phyloP scores from a whole-genome alignment of 75 land plant species.

The Adiantum capillusveneris region DNA sequence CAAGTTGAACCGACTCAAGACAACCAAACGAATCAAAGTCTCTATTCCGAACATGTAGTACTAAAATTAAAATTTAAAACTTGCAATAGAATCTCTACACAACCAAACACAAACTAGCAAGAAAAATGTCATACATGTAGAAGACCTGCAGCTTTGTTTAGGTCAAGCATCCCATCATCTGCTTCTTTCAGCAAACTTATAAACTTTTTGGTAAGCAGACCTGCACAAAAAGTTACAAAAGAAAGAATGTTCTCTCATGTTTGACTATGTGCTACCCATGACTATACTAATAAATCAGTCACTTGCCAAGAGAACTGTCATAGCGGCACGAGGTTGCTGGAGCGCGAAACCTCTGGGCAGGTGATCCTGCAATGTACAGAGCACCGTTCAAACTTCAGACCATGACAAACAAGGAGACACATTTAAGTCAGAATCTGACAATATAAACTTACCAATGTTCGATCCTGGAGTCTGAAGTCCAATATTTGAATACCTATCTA shows the following conservation, averaged over 20 bases:
- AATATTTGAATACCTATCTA: conserved; percentile 10
- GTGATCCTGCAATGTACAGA: conserved; percentile 21
- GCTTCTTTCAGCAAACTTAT: conserved; percentile 61
- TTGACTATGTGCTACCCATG: neutral
- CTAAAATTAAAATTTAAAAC: no score
- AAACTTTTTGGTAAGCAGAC: conserved; percentile 83
- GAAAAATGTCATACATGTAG: conserved; percentile 49
- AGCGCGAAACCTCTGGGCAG: conserved; percentile 20
- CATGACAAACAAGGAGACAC: neutral
- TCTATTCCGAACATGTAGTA: no score
- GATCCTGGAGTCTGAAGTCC: conserved; percentile 26
- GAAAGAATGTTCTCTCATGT: neutral
- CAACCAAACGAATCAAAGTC: no score
- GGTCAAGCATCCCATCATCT: conserved; percentile 80
- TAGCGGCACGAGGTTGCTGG: conserved; percentile 52
- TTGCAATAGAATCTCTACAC: no score
- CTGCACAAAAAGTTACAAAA: conserved; percentile 28
- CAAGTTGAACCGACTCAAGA: no score
- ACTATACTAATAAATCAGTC: no score
- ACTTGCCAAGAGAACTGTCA: conserved; percentile 81
- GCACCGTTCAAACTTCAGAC: neutral
- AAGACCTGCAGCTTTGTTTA: conserved; percentile 64
- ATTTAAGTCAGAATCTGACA: conserved; percentile 1
- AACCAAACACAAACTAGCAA: no score
- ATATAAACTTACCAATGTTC: conserved; percentile 18